phyloP scores from a whole-genome alignment of 148 eudicot genomes.

The Fallopia convolvulus region DNA sequence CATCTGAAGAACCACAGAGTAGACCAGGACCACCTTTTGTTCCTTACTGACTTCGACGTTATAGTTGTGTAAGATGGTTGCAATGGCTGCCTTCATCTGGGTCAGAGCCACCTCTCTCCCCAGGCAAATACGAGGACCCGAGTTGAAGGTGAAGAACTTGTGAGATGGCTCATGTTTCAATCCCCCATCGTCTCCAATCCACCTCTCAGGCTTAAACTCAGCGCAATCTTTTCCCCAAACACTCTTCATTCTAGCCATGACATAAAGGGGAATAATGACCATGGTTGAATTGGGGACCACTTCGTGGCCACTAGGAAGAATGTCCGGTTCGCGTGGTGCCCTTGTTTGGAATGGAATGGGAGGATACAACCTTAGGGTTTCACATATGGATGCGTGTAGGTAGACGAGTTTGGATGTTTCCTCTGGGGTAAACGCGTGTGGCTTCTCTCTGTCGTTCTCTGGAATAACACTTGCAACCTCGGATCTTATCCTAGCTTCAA shows the following conservation, averaged over 20 bases:
- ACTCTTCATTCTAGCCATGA: conserved; percentile 22
- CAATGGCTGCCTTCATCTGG: conserved; percentile 28
- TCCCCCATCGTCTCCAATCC: conserved; percentile 23
- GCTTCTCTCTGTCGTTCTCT: not conserved
- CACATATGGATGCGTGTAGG: conserved; percentile 30
- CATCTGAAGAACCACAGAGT: too few relatives aligned
- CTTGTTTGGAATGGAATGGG: conserved; percentile 23
- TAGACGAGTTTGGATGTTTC: conserved; percentile 20
- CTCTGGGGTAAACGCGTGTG: conserved; percentile 2
- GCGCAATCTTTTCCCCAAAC: conserved; percentile 31
- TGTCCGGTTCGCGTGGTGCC: conserved; percentile 13
- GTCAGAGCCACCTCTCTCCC: conserved; percentile 28
- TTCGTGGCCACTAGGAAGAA: conserved; percentile 22
- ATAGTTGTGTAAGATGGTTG: conserved; percentile 20
- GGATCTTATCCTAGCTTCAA: conserved; percentile 7
- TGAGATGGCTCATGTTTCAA: conserved; percentile 31
- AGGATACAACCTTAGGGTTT: conserved; percentile 27
- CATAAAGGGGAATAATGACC: conserved; percentile 18
- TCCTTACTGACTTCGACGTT: conserved; percentile 11
- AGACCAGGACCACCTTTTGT: too few relatives aligned
- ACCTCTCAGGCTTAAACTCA: conserved; percentile 35
- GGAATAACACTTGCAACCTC: not conserved
- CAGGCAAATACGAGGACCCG: conserved; percentile 26
- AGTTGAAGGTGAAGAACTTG: conserved; percentile 29
- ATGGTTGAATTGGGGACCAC: conserved; percentile 3